A percentile compares a stretch with the other conserved stretches of the same genome.
Evolutionary conservation across 2,329 filamentous ascomycete genomes (phyloP).

Genomic region (Rutstroemia sp.): DNA sequence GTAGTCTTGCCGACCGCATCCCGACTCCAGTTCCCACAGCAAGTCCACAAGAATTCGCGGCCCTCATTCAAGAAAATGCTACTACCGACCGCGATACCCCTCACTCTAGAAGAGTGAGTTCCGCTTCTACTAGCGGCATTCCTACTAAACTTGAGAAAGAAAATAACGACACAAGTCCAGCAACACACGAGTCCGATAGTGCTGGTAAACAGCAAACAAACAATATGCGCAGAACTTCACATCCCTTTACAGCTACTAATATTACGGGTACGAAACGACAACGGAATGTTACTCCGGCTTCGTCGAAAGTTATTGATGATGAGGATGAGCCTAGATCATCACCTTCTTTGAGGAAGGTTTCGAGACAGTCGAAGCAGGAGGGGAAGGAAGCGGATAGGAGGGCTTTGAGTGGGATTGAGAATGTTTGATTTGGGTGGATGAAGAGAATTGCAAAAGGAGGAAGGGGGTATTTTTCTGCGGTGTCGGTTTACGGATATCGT

Average conservation of each 20-base stretch:
- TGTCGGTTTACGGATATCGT: no score
- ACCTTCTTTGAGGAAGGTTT: constrained; percentile 21
- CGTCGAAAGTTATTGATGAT: constrained; percentile 39
- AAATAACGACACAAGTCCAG: not conserved
- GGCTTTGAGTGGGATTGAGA: constrained; percentile 21
- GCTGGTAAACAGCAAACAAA: constrained; percentile 1
- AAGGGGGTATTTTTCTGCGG: no score
- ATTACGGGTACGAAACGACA: constrained; percentile 34
- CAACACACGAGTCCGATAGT: not conserved
- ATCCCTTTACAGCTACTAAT: constrained; percentile 17
- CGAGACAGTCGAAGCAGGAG: constrained; percentile 13
- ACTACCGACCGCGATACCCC: not conserved
- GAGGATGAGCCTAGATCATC: constrained; percentile 35
- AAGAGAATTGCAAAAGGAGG: no score
- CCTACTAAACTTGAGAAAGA: not conserved
- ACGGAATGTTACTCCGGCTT: constrained; percentile 40
- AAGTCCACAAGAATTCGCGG: not conserved
- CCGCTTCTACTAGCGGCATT: not conserved
- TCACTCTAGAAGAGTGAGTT: constrained; percentile 3
- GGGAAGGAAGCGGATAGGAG: constrained; percentile 12
- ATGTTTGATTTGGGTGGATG: constrained; percentile 11
- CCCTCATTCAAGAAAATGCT: constrained; percentile 3
- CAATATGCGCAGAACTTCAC: constrained; percentile 11
- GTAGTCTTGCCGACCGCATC: not conserved
- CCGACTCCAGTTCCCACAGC: not conserved